Evolutionary conservation across 2,329 filamentous ascomycete species (phyloP).

Genomic region (Talaromyces sp.): DNA sequence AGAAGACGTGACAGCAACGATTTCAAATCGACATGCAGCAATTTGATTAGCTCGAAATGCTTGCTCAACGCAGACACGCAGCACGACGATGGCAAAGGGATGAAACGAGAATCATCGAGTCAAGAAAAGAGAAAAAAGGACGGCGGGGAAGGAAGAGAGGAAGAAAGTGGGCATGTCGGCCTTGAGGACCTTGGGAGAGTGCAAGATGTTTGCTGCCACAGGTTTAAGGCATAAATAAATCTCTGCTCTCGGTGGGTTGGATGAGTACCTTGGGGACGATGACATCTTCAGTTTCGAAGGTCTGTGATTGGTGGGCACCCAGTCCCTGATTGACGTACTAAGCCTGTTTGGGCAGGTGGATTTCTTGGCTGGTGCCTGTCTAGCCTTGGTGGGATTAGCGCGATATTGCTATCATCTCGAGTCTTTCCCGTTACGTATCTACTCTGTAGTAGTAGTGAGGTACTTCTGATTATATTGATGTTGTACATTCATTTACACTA

Average conservation of each 20-base stretch:
- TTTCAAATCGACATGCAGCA: neutral
- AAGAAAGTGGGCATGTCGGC: neutral
- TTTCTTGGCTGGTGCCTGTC: neutral
- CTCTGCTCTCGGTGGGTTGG: neutral
- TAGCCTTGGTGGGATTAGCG: neutral
- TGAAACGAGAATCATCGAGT: neutral
- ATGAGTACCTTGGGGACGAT: slow-evolving; percentile 21
- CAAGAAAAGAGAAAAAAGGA: neutral
- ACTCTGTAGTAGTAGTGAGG: no score
- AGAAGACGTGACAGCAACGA: neutral
- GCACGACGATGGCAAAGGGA: neutral
- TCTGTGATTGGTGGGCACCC: slow-evolving; percentile 4
- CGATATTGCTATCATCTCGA: neutral
- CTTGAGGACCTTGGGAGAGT: slow-evolving; percentile 21
- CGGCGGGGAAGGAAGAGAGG: neutral
- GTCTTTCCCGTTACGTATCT: no score
- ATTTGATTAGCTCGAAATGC: no score
- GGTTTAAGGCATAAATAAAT: neutral
- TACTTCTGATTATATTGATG: neutral
- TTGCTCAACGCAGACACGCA: neutral
- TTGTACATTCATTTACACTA: slow-evolving; percentile 7
- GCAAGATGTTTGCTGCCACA: neutral
- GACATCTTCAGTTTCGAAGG: slow-evolving; percentile 1
- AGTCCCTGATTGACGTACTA: neutral
- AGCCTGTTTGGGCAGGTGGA: neutral